These are phyloP conservation scores for Hippophae tibetana DNA, from an alignment of 306 rosid genomes.

Conservation along the genomic window DNA sequence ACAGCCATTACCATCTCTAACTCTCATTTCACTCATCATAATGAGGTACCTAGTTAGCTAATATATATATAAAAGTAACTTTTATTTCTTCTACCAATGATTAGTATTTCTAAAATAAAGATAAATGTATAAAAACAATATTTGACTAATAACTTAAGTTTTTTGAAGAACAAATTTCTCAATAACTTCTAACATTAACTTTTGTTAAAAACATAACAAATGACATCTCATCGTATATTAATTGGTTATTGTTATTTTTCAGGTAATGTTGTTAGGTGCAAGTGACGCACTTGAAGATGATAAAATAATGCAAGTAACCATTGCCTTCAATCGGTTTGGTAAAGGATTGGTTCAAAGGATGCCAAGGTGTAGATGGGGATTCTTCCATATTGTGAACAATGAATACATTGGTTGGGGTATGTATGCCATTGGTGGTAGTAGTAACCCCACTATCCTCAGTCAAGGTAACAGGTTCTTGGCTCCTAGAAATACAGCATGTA, in stretches of 20 bases:
- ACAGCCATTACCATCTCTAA: constrained; percentile 83
- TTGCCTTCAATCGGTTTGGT: constrained; percentile 84
- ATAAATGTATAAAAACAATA: no score
- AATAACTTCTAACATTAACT: no score
- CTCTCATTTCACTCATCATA: constrained; percentile 61
- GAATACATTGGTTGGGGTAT: constrained; percentile 74
- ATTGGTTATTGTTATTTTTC: not conserved
- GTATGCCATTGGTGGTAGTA: constrained; percentile 88
- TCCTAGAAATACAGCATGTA: constrained; percentile 18
- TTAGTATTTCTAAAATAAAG: no score
- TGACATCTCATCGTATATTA: no score
- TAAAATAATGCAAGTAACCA: constrained; percentile 55
- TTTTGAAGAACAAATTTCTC: no score
- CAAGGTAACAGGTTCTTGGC: constrained; percentile 73
- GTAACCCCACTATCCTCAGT: constrained; percentile 58
- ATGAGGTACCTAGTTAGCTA: constrained; percentile 31
- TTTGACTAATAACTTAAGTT: no score
- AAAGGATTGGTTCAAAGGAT: constrained; percentile 60
- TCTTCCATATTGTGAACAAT: constrained; percentile 62
- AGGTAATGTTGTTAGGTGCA: constrained; percentile 83
- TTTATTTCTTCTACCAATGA: not conserved
- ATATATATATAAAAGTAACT: not conserved
- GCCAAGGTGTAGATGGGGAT: constrained; percentile 70
- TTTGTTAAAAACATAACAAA: no score
- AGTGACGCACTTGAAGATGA: constrained; percentile 27